These are phyloP conservation scores for Microcyclospora pomicola DNA, from an alignment of 2,329 filamentous ascomycete species.

Conservation along the genomic window DNA sequence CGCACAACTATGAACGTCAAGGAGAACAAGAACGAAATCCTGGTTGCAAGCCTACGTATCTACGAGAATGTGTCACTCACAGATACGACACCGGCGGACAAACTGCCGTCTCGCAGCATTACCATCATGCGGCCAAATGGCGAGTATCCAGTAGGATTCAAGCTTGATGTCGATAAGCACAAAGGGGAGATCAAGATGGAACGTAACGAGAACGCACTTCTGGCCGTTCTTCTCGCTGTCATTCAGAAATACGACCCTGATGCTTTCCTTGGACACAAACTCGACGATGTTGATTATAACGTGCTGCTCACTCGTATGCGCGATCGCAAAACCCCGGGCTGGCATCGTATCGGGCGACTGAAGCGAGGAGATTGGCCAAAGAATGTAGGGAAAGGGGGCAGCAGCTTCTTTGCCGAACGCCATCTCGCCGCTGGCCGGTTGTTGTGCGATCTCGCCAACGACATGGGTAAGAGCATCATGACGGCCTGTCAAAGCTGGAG, in stretches of 20 bases:
- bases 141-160: constrained; percentile 76
- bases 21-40: constrained; percentile 91
- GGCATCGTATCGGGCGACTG: constrained; percentile 83
- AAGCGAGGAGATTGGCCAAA: constrained; percentile 76
- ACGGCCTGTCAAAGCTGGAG: constrained; percentile 96
- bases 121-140: constrained; percentile 76
- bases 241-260: constrained; percentile 83
- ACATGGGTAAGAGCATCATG: constrained; percentile 95
- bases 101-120: constrained; percentile 78
- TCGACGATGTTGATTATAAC: constrained; percentile 96
- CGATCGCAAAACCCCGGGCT: constrained; percentile 82
- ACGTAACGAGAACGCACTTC: constrained; percentile 70
- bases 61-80: constrained; percentile 81
- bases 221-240: constrained; percentile 80
- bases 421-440: constrained; percentile 79
- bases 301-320: constrained; percentile 74
- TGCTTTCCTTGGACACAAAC: constrained; percentile 80
- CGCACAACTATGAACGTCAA: constrained; percentile 79
- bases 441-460: constrained; percentile 87
- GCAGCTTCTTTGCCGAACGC: constrained; percentile 85
- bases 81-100: constrained; percentile 78
- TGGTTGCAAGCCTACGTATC: constrained; percentile 79
- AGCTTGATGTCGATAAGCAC: constrained; percentile 58
- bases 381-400: constrained; percentile 70
- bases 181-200: constrained; percentile 66